Evolutionary conservation across 1,139 yeast species (phyloP).

Genomic region (Hyphopichia khmerensis): DNA sequence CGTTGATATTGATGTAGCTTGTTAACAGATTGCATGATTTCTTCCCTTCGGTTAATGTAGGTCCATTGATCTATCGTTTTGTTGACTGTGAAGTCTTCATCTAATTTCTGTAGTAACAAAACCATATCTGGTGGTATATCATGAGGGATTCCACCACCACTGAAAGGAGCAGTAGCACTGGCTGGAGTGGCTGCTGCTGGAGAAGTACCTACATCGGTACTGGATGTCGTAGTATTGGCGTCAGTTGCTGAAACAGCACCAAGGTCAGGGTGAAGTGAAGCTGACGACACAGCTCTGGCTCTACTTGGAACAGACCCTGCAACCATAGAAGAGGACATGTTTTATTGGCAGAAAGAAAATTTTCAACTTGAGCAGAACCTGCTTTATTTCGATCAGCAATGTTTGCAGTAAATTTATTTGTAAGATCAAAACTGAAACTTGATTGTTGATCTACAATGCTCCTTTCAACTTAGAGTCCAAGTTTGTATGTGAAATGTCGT

Average conservation of each 20-base stretch:
- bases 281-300: conserved; percentile 14
- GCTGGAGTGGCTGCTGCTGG: conserved; percentile 7
- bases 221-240: conserved; percentile 18
- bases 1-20: conserved; percentile 35
- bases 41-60: conserved; percentile 46
- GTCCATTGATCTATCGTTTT: conserved; percentile 50
- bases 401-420: no score
- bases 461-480: no score
- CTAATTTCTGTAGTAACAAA: conserved; percentile 40
- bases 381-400: no score
- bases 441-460: no score
- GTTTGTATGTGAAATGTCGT: neutral
- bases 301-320: conserved; percentile 19
- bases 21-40: conserved; percentile 41
- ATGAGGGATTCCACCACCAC: conserved; percentile 13
- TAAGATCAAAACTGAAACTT: no score
- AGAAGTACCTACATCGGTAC: conserved; percentile 10
- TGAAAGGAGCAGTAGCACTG: conserved; percentile 9
- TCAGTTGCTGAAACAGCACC: conserved; percentile 27
- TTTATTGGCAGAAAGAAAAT: no score
- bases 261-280: conserved; percentile 16
- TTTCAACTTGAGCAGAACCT: no score
- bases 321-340: conserved; percentile 12
- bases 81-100: conserved; percentile 42
- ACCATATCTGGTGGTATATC: conserved; percentile 52